Evolutionary conservation across 2,329 filamentous ascomycete genomes (phyloP), one percentile per base, ranked within the genome.

Genomic region (Alternaria brassicicola): DNA sequence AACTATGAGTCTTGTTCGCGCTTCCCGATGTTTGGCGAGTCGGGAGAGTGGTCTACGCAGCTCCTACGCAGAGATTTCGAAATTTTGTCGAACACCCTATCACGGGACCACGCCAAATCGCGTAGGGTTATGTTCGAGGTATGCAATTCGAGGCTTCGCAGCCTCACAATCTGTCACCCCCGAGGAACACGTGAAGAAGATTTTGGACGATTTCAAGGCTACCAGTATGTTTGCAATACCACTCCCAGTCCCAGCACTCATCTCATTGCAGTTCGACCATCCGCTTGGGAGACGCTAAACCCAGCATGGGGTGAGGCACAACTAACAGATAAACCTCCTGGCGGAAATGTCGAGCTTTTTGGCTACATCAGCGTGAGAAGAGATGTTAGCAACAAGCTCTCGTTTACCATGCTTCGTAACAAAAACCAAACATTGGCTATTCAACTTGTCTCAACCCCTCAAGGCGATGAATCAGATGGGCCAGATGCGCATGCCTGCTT

Each of bases 291-390:
- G 17, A 78, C 80, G 2, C 38, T 62, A 4, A 49, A 59, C 25
- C 23, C 82, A 76, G 19, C 74, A 73, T 76, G 78, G 77, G 62
- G 69, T 70, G 54, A 53, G 65, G 43, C 25, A 19, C 35, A 13
- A 12, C 2, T 56, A 15, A 6, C 17, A 15, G 31, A 55, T n/a
- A 9, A 12, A 13, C 55, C 47, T 19, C 30, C 52, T 41, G 58
- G 61, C 8, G 7, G 42, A 17, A 45, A 62, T 4, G 28, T 67
- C 9, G 59, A 67, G 23, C 33, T 64, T 21, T 57, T 45, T 74
- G 93, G 93, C 19, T 95, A 93, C 67, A 77, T 97, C 0, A 86
- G 87, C 25, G 86, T 86, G 59, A 84, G 87, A 28, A 84, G 86
- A 61, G 86, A 91, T 67, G 81, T 93, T 21, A 87, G 87, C 26